Evolutionary conservation across 495 filamentous ascomycete genomes (phyloP).

Genomic region (Evansstolkia leycettana): DNA sequence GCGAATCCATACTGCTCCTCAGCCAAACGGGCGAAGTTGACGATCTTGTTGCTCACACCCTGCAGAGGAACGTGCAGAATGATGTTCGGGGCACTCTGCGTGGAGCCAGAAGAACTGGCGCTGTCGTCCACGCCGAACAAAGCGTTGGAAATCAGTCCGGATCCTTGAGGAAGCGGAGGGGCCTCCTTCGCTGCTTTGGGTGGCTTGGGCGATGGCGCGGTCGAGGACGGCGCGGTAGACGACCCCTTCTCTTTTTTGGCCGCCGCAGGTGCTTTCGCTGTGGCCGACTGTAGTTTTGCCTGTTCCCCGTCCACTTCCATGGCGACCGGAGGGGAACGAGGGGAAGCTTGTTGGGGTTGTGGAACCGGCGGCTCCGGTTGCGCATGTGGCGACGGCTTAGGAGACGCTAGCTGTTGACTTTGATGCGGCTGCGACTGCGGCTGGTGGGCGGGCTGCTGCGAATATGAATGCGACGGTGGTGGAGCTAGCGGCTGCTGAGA

Average conservation of each 20-base stretch:
- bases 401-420: background rate
- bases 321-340: slow-evolving; percentile 3
- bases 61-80: slow-evolving; percentile 70
- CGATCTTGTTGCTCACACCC: slow-evolving; percentile 71
- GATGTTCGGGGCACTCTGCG: slow-evolving; percentile 62
- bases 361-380: slow-evolving; percentile 9
- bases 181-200: slow-evolving; percentile 38
- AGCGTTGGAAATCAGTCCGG: slow-evolving; percentile 52
- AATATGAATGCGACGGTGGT: slow-evolving; percentile 6
- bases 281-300: slow-evolving; percentile 2
- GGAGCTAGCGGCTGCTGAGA: no score
- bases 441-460: slow-evolving; percentile 12
- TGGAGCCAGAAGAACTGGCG: slow-evolving; percentile 25
- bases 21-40: slow-evolving; percentile 91
- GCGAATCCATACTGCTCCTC: slow-evolving; percentile 91
- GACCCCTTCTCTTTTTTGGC: slow-evolving; percentile 27
- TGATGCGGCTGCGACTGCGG: slow-evolving; percentile 3
- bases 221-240: slow-evolving; percentile 39
- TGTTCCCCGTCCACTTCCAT: slow-evolving; percentile 30
- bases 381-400: slow-evolving; percentile 2
- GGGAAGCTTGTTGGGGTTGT: slow-evolving; percentile 1
- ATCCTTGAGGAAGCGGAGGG: slow-evolving; percentile 48
- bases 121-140: slow-evolving; percentile 43
- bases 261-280: slow-evolving; percentile 4
- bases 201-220: slow-evolving; percentile 49